Evolutionary conservation across 2,329 filamentous ascomycete genomes (phyloP).

Genomic region (Furcasterigmium furcatum): DNA sequence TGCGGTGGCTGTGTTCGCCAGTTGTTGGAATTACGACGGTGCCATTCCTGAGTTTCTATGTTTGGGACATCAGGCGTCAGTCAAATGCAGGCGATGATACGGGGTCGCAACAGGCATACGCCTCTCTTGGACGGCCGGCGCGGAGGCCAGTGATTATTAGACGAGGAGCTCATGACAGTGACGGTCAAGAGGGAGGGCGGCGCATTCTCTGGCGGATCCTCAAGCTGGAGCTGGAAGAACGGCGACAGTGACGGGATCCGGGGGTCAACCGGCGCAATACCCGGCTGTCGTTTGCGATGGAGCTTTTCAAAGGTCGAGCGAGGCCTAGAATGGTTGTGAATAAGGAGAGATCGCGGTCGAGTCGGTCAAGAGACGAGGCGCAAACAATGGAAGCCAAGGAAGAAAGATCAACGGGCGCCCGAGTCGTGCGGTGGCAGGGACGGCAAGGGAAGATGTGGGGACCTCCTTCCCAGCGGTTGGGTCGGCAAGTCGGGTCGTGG

Average conservation of each 20-base stretch:
- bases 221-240: no score
- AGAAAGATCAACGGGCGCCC: no score
- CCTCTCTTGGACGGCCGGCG: constrained; percentile 41
- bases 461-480: not conserved
- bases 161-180: constrained; percentile 13
- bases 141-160: constrained; percentile 30
- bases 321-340: no score
- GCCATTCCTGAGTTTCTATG: constrained; percentile 73
- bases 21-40: constrained; percentile 85
- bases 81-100: not conserved
- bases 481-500: not conserved
- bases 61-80: constrained; percentile 3
- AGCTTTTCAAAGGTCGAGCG: no score
- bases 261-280: no score
- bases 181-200: constrained; percentile 8
- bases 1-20: constrained; percentile 77
- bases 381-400: no score
- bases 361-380: no score
- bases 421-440: not conserved
- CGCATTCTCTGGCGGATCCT: constrained; percentile 8
- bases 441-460: not conserved
- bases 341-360: no score
- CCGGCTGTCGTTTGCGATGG: no score
- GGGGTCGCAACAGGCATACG: constrained; percentile 24
- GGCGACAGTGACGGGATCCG: no score